phyloP scores from a whole-genome alignment of 495 filamentous ascomycete genomes.

The Tuber calosporum region DNA sequence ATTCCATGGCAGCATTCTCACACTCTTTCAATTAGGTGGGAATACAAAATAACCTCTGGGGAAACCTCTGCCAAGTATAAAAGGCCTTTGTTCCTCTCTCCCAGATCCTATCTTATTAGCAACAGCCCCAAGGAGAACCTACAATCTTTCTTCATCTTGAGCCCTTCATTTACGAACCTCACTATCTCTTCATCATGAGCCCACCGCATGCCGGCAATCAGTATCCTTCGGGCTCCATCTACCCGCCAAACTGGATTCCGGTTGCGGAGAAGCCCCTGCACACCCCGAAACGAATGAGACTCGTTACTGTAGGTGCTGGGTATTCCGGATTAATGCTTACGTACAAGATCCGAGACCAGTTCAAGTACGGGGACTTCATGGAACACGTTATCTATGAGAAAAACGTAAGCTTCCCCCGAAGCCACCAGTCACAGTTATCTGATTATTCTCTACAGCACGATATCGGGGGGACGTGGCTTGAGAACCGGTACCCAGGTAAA shows the following conservation, averaged over 20 bases:
- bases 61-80: background rate
- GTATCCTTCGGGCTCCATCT: background rate
- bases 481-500: constrained; percentile 50
- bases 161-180: background rate
- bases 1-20: background rate
- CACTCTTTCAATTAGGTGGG: too few species aligned
- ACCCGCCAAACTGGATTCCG: constrained; percentile 18
- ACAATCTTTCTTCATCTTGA: background rate
- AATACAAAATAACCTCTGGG: background rate
- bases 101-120: background rate
- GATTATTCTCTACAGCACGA: constrained; percentile 42
- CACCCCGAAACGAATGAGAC: constrained; percentile 27
- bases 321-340: constrained; percentile 35
- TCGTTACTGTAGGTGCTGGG: constrained; percentile 36
- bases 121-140: background rate
- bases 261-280: constrained; percentile 22
- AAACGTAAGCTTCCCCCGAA: constrained; percentile 45
- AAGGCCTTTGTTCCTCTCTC: background rate
- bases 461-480: constrained; percentile 56
- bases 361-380: constrained; percentile 21
- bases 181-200: background rate
- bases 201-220: background rate
- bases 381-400: constrained; percentile 70
- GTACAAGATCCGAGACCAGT: constrained; percentile 32
- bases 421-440: background rate